These are phyloP conservation scores for Pyricularia sp. DNA, from an alignment of 2,329 filamentous ascomycete species.

Conservation along the genomic window DNA sequence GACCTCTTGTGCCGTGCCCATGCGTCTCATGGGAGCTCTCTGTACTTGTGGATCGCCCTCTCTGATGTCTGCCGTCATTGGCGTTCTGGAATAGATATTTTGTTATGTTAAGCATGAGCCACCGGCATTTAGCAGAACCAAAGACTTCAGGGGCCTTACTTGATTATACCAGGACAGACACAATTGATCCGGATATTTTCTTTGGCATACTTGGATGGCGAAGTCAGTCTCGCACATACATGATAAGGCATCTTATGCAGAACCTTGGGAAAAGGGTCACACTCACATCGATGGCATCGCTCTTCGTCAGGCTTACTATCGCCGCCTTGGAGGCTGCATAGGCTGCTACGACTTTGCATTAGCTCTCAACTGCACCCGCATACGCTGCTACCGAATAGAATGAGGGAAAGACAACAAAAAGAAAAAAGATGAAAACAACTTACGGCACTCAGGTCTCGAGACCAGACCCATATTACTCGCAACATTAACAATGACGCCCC, in stretches of 20 bases:
- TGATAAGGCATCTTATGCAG: background rate
- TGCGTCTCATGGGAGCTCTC: slow-evolving; percentile 23
- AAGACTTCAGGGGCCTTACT: slow-evolving; percentile 13
- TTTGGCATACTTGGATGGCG: slow-evolving; percentile 23
- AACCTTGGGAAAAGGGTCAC: background rate
- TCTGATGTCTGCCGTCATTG: slow-evolving; percentile 26
- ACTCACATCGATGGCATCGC: slow-evolving; percentile 32
- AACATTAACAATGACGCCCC: slow-evolving; percentile 32
- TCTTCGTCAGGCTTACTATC: slow-evolving; percentile 29
- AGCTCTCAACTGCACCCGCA: background rate
- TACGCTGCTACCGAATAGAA: too few species aligned
- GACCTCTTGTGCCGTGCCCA: slow-evolving; percentile 30
- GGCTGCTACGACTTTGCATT: slow-evolving; percentile 17
- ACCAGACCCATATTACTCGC: slow-evolving; percentile 29
- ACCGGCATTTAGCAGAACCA: background rate
- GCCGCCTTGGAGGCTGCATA: slow-evolving; percentile 34
- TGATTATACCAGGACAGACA: slow-evolving; percentile 32
- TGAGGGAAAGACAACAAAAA: background rate
- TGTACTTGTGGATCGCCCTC: slow-evolving; percentile 18
- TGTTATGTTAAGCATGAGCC: background rate
- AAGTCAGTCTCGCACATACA: background rate
- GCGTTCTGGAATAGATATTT: slow-evolving; percentile 16
- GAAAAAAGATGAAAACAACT: slow-evolving; percentile 8
- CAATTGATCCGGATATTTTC: slow-evolving; percentile 31
- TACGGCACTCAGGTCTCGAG: slow-evolving; percentile 25